Conservation (phyloP, 2,329 filamentous ascomycete genomes). For the Mariannaea elegans region DNA sequence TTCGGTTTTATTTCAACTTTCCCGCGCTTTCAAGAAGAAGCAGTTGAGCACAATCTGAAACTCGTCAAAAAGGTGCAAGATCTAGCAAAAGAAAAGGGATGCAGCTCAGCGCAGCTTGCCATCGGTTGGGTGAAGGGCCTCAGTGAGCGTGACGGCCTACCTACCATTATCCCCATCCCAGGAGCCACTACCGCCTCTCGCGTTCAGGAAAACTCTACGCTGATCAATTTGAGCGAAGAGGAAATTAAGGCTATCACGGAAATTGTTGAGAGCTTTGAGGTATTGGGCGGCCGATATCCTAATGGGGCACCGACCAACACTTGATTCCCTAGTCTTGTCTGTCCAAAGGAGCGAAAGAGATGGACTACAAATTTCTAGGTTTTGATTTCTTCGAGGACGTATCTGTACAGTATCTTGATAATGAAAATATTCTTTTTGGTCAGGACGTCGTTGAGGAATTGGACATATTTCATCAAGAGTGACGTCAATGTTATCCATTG, state of each 20-base stretch:
- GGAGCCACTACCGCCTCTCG: slow-evolving; percentile 66
- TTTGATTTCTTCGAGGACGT: too few relatives aligned
- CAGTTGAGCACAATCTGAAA: slow-evolving; percentile 71
- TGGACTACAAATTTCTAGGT: too few relatives aligned
- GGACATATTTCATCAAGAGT: too few relatives aligned
- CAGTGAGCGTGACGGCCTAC: slow-evolving; percentile 60
- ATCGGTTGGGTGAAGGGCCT: slow-evolving; percentile 69
- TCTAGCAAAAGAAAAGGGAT: slow-evolving; percentile 67
- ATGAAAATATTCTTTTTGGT: too few relatives aligned
- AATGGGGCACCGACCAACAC: slow-evolving; percentile 47
- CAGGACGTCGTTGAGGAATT: too few relatives aligned
- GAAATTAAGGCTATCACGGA: slow-evolving; percentile 60
- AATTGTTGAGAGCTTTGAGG: slow-evolving; percentile 57
- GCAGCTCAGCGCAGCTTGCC: slow-evolving; percentile 71
- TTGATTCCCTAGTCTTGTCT: slow-evolving; percentile 36
- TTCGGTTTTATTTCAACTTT: slow-evolving; percentile 37
- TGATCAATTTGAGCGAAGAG: slow-evolving; percentile 57
- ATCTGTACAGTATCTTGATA: too few relatives aligned
- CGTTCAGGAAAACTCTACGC: slow-evolving; percentile 68
- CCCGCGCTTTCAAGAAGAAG: slow-evolving; percentile 70
- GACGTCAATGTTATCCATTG: too few relatives aligned
- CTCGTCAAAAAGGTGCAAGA: slow-evolving; percentile 66
- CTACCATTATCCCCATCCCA: slow-evolving; percentile 71
- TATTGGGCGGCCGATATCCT: slow-evolving; percentile 60
- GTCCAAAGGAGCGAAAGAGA: too few relatives aligned